Conservation (phyloP, 1,284 basidiomycete genomes). For the Leccinum subrobustum region DNA sequence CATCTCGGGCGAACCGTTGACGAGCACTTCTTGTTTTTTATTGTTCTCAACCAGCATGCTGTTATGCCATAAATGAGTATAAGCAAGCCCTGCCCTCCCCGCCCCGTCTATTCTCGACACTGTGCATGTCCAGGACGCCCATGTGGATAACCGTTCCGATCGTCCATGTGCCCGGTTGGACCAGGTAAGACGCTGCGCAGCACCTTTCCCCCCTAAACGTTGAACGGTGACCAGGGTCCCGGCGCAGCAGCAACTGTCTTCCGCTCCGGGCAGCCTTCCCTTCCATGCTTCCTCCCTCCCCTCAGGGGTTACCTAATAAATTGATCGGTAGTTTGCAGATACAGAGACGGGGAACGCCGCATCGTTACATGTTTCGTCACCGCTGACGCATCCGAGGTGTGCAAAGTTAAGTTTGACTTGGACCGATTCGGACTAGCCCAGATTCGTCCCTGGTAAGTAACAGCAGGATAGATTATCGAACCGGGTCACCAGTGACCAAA, state of each 20-base stretch:
- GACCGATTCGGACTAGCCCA: neutral
- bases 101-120: neutral
- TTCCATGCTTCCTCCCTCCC: neutral
- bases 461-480: neutral
- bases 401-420: constrained; percentile 28
- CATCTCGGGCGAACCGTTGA: neutral
- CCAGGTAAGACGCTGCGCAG: neutral
- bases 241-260: neutral
- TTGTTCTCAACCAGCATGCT: neutral
- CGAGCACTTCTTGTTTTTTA: neutral
- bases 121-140: neutral
- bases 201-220: neutral
- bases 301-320: neutral
- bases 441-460: neutral
- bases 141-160: neutral
- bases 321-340: constrained; percentile 1
- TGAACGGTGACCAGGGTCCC: neutral
- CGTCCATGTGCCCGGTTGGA: neutral
- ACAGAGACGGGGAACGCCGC: constrained; percentile 2
- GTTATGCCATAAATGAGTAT: neutral
- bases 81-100: neutral
- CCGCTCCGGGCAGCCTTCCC: neutral
- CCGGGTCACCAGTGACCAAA: constrained; percentile 3
- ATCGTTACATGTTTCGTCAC: neutral
- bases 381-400: neutral